phyloP scores from a whole-genome alignment of 2,329 filamentous ascomycete species.

The Penicillium sp. region DNA sequence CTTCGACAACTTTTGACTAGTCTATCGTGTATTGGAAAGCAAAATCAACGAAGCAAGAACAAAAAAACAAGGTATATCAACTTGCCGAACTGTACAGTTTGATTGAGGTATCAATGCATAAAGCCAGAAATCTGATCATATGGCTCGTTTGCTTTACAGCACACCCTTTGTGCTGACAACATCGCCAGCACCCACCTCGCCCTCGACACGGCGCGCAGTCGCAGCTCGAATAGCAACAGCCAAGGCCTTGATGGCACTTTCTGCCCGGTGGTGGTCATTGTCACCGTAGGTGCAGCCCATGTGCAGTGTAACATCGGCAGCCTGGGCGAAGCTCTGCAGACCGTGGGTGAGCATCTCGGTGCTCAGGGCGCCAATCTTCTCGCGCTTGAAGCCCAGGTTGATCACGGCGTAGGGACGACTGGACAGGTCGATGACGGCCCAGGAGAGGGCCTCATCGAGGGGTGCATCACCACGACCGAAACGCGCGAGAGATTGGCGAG shows the following conservation, averaged over 20 bases:
- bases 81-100: not conserved
- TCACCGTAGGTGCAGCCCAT: slow-evolving; percentile 84
- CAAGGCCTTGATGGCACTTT: slow-evolving; percentile 95
- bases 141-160: slow-evolving; percentile 41
- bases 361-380: slow-evolving; percentile 89
- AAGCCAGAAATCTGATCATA: slow-evolving; percentile 1
- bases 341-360: slow-evolving; percentile 98
- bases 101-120: too few relatives aligned
- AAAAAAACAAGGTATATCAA: not conserved
- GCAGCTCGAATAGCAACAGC: slow-evolving; percentile 79
- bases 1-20: not conserved
- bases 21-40: not conserved
- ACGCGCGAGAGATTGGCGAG: slow-evolving; percentile 72
- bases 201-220: slow-evolving; percentile 63
- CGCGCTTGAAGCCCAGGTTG: slow-evolving; percentile 75
- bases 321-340: slow-evolving; percentile 87
- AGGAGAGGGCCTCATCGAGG: slow-evolving; percentile 88
- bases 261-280: slow-evolving; percentile 93
- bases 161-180: slow-evolving; percentile 96
- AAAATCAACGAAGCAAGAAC: not conserved
- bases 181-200: slow-evolving; percentile 81
- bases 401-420: slow-evolving; percentile 84
- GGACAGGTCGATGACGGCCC: slow-evolving; percentile 89
- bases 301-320: slow-evolving; percentile 84
- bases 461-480: slow-evolving; percentile 91